phyloP scores from a whole-genome alignment of 2,329 filamentous ascomycete genomes.

The Neobulgaria alba region DNA sequence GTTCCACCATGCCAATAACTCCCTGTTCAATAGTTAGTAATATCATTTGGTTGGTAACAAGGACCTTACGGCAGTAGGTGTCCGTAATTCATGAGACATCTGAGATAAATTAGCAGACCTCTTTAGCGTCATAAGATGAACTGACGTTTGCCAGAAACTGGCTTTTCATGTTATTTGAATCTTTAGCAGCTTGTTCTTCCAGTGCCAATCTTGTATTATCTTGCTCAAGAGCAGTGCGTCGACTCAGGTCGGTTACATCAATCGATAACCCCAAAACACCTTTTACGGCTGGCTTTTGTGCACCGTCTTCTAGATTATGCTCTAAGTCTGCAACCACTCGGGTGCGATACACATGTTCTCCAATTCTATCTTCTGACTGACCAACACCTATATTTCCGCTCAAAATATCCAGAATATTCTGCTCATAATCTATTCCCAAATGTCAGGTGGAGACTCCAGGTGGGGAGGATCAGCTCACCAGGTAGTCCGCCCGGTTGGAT shows the following conservation, averaged over 20 bases:
- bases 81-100: slow-evolving; percentile 25
- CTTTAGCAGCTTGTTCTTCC: slow-evolving; percentile 21
- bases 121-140: not conserved
- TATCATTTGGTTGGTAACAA: not conserved
- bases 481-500: slow-evolving; percentile 10
- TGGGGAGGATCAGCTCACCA: slow-evolving; percentile 2
- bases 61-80: slow-evolving; percentile 18
- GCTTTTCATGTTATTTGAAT: slow-evolving; percentile 20
- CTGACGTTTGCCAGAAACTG: slow-evolving; percentile 22
- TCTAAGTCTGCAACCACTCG: slow-evolving; percentile 19
- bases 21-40: slow-evolving; percentile 10
- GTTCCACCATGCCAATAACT: slow-evolving; percentile 22
- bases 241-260: slow-evolving; percentile 21
- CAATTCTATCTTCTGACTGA: slow-evolving; percentile 17
- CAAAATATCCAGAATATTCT: slow-evolving; percentile 14
- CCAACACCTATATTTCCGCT: slow-evolving; percentile 15
- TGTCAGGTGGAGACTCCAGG: not conserved
- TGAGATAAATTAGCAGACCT: slow-evolving; percentile 6
- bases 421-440: slow-evolving; percentile 13
- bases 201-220: slow-evolving; percentile 17
- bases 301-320: slow-evolving; percentile 14
- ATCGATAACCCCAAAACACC: slow-evolving; percentile 21
- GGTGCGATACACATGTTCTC: slow-evolving; percentile 13
- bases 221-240: slow-evolving; percentile 14
- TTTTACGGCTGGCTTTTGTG: slow-evolving; percentile 13